These are phyloP conservation scores for Sphaerulina musiva DNA, from an alignment of 2,329 filamentous ascomycete genomes.

Conservation along the genomic window DNA sequence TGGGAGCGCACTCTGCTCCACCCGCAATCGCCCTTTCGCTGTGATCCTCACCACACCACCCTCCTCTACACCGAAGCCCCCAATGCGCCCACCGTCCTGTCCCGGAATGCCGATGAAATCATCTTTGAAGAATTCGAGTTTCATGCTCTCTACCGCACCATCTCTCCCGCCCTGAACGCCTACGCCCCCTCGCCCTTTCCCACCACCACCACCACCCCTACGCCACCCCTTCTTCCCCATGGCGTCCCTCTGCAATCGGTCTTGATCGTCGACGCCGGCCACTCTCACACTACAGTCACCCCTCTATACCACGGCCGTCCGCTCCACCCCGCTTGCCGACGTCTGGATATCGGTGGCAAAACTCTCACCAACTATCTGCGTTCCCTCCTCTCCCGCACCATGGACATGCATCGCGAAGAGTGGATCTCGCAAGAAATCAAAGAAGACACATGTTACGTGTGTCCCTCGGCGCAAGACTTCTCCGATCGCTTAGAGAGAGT, in stretches of 20 bases:
- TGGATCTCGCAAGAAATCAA: conserved; percentile 96
- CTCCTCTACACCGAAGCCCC: conserved; percentile 79
- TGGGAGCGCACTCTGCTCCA: conserved; percentile 88
- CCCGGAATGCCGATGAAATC: conserved; percentile 90
- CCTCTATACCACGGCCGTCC: conserved; percentile 76
- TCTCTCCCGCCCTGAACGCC: conserved; percentile 25
- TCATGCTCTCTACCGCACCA: conserved; percentile 64
- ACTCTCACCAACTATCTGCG: conserved; percentile 89
- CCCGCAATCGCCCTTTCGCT: conserved; percentile 41
- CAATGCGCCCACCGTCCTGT: conserved; percentile 71
- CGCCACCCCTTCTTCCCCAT: conserved; percentile 1
- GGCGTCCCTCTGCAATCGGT: conserved; percentile 45
- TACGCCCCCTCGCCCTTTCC: conserved; percentile 28
- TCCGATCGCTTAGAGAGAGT: conserved; percentile 67
- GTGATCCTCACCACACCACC: conserved; percentile 74
- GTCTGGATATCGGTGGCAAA: conserved; percentile 88
- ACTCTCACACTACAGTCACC: conserved; percentile 86
- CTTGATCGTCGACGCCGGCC: conserved; percentile 85
- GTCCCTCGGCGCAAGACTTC: conserved; percentile 44
- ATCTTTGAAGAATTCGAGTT: conserved; percentile 98
- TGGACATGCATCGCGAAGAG: conserved; percentile 90
- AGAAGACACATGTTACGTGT: conserved; percentile 75
- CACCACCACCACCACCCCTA: conserved; percentile 33
- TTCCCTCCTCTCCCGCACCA: conserved; percentile 82
- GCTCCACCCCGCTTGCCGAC: conserved; percentile 71